Base-by-base conservation (phyloP, 2,329 filamentous ascomycete species). In the Sporothrix variecibatus region DNA sequence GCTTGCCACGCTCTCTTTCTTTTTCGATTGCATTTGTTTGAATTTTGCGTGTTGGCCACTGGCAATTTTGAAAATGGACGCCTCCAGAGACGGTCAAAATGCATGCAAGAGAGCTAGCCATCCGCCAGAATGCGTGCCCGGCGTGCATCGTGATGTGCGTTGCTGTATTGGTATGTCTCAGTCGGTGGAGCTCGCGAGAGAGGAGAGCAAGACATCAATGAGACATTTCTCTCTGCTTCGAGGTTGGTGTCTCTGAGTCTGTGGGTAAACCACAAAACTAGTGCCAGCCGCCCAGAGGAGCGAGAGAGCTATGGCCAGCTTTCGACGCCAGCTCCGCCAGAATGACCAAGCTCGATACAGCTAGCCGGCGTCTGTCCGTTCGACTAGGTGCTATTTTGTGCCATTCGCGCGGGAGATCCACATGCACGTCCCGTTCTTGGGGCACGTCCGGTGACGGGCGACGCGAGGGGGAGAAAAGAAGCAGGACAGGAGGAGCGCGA, bases 351-450 rank as follows among this genome's bases (percentile, higher is more conserved):
- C 65, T 51, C 17, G n/a, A 68, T 51, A 51, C 9, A 68, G 65
- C 26, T 68, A 49, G 46, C 15, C 23, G 7, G 65, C 23, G 38
- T 67, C 38, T 7, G 34, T 9, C 34, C 9, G 60, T n/a, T 26
- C 38, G 5, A 26, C 7, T 34, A 38, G 46, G 67, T 26, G 67
- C 17, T 56, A 23, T 23, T 51, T 34, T 34, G 67, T 53, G 28
- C 67, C 56, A 7, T 69, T 53, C 46, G 46, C 46, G 43, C 43
- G 67, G 67, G 67, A 68, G 65, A 68, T 69, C 67, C 67, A 38
- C 67, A 69, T 56, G 67, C 43, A 12, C 26, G 17, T 69, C 65
- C 67, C 43, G 65, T n/a, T 12, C 65, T 53, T 69, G 46, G 28
- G 15, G 65, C 43, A 53, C 67, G 31, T 15, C n/a, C 28, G 46